phyloP scores from a whole-genome alignment of 768 basidiomycete genomes.

The Mycena alexandri region DNA sequence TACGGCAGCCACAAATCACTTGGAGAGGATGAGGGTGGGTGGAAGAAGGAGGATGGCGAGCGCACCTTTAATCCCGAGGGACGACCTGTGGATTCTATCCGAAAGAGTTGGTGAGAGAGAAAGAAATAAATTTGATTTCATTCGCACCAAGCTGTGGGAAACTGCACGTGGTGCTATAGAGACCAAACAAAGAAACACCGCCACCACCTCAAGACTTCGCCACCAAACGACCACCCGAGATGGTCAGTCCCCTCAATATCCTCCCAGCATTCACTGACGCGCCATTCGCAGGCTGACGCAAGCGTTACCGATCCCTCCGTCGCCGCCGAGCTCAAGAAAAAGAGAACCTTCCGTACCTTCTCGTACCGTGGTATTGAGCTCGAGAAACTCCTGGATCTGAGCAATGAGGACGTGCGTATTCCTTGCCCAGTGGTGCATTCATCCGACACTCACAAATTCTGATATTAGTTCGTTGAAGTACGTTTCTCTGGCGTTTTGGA shows the following conservation, averaged over 20 bases:
- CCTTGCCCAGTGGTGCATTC: neutral
- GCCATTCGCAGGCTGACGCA: constrained; percentile 74
- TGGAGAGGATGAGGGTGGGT: constrained; percentile 33
- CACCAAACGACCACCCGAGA: constrained; percentile 55
- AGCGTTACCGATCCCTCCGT: constrained; percentile 90
- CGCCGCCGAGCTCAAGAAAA: constrained; percentile 98
- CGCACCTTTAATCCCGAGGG: constrained; percentile 90
- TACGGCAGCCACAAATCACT: constrained; percentile 96
- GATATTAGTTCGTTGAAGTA: constrained; percentile 82
- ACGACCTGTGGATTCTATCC: constrained; percentile 97
- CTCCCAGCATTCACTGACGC: neutral
- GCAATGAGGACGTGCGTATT: constrained; percentile 89
- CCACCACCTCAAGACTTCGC: constrained; percentile 46
- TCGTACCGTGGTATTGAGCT: constrained; percentile 98
- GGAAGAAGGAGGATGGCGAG: constrained; percentile 3
- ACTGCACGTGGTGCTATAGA: constrained; percentile 64
- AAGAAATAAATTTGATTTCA: constrained; percentile 42
- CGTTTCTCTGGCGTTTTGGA: constrained; percentile 39
- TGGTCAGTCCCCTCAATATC: constrained; percentile 19
- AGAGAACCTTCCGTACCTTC: constrained; percentile 98
- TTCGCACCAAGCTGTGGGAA: constrained; percentile 18
- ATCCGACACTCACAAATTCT: constrained; percentile 3
- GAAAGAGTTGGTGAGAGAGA: constrained; percentile 52
- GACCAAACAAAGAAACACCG: constrained; percentile 45
- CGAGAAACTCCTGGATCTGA: constrained; percentile 96